Evolutionary conservation across 495 filamentous ascomycete genomes (phyloP).

Genomic region (Aspergillus nidulans): DNA sequence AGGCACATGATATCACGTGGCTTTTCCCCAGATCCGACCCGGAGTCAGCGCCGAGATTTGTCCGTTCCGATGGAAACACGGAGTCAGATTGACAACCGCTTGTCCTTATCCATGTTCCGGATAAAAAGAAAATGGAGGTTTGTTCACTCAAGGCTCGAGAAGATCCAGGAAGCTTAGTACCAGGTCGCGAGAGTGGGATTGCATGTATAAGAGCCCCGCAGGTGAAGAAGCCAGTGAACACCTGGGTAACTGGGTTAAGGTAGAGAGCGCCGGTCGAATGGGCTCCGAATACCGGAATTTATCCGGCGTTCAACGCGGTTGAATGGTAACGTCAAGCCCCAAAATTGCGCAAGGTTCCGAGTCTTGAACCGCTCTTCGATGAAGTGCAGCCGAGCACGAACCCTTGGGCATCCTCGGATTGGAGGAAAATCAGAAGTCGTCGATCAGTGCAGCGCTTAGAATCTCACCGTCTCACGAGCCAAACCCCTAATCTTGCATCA

Average conservation of each 20-base stretch:
- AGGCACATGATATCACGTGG: slow-evolving; percentile 21
- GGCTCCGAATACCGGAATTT: background rate
- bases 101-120: too few relatives aligned
- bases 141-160: too few relatives aligned
- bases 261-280: slow-evolving; percentile 3
- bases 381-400: background rate
- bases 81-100: too few relatives aligned
- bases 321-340: background rate
- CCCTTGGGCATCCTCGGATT: background rate
- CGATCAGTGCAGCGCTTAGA: slow-evolving; percentile 4
- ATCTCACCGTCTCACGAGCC: background rate
- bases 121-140: too few relatives aligned
- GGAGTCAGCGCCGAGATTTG: slow-evolving; percentile 3
- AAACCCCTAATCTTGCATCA: slow-evolving; percentile 4
- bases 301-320: background rate
- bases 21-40: slow-evolving; percentile 12
- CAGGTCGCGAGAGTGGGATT: too few relatives aligned
- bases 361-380: background rate
- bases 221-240: background rate
- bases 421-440: slow-evolving; percentile 4
- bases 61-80: background rate
- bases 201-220: too few relatives aligned
- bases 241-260: too few relatives aligned
- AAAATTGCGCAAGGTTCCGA: background rate
- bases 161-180: too few relatives aligned